A percentile compares a stretch with the other conserved stretches of the same genome.
Evolutionary conservation across 805 yeast species (phyloP).

Genomic region (Starmerella khaoyaiensis): DNA sequence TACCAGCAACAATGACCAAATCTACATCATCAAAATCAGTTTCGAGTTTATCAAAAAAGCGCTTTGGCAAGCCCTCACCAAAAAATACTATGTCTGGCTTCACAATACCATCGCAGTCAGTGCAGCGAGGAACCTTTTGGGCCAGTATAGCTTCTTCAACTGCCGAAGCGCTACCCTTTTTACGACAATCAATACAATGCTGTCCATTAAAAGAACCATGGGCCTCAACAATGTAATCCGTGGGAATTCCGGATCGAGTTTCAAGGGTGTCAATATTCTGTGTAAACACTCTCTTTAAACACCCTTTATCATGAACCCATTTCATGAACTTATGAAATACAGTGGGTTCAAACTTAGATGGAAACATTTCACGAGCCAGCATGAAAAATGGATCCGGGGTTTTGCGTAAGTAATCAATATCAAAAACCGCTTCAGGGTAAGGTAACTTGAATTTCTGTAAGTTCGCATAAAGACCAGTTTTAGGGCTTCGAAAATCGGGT

Average conservation of each 20-base stretch:
- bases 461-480: slow-evolving; percentile 69
- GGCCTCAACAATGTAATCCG: slow-evolving; percentile 64
- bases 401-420: slow-evolving; percentile 62
- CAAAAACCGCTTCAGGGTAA: slow-evolving; percentile 91
- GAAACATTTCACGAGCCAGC: slow-evolving; percentile 72
- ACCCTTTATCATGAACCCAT: slow-evolving; percentile 49
- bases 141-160: slow-evolving; percentile 17
- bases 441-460: slow-evolving; percentile 59
- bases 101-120: slow-evolving; percentile 55
- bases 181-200: slow-evolving; percentile 67
- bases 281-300: slow-evolving; percentile 62
- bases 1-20: slow-evolving; percentile 80
- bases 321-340: slow-evolving; percentile 63
- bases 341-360: slow-evolving; percentile 78
- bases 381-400: slow-evolving; percentile 77
- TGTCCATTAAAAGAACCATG: slow-evolving; percentile 86
- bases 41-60: slow-evolving; percentile 61
- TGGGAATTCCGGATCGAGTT: slow-evolving; percentile 62
- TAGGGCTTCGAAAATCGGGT: slow-evolving; percentile 88
- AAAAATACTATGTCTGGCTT: slow-evolving; percentile 93
- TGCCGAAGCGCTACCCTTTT: slow-evolving; percentile 32
- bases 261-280: slow-evolving; percentile 92
- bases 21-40: slow-evolving; percentile 36
- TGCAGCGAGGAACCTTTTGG: slow-evolving; percentile 36
- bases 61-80: slow-evolving; percentile 71